Percentiles rank a stretch among this genome's conserved stretches.
These are phyloP conservation scores for Gossypium anomalum DNA, from an alignment of 345 rosid species.

Conservation along the genomic window DNA sequence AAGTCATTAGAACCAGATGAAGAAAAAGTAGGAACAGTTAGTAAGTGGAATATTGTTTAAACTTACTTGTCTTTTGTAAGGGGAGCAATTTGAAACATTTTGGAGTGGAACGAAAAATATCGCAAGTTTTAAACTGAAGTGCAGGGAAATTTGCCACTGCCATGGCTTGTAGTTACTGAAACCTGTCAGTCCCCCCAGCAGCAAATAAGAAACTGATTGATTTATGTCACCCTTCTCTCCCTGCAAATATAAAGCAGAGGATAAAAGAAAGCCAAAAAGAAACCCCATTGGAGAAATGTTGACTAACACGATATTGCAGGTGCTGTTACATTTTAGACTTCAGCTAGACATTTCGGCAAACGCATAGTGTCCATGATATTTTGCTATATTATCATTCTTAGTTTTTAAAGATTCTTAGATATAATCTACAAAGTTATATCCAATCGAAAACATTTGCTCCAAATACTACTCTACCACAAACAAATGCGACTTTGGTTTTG, in stretches of 20 bases:
- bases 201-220: neutral
- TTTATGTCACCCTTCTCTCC: neutral
- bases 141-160: slow-evolving; percentile 20
- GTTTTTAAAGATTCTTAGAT: neutral
- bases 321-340: neutral
- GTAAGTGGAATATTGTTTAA: neutral
- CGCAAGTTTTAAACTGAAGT: slow-evolving; percentile 29
- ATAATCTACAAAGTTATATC: too few species aligned
- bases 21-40: too few species aligned
- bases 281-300: slow-evolving; percentile 20
- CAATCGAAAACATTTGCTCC: neutral
- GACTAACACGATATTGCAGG: slow-evolving; percentile 23
- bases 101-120: slow-evolving; percentile 23
- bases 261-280: neutral
- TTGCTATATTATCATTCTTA: neutral
- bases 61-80: slow-evolving; percentile 26
- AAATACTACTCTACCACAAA: neutral
- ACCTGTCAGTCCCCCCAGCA: neutral
- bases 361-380: neutral
- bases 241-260: slow-evolving; percentile 1
- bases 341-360: slow-evolving; percentile 9
- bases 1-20: neutral
- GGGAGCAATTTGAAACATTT: slow-evolving; percentile 20
- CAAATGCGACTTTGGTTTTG: neutral
- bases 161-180: slow-evolving; percentile 17